Evolutionary conservation across 768 basidiomycete genomes (phyloP).

Genomic region (Amanita subjunquillea): DNA sequence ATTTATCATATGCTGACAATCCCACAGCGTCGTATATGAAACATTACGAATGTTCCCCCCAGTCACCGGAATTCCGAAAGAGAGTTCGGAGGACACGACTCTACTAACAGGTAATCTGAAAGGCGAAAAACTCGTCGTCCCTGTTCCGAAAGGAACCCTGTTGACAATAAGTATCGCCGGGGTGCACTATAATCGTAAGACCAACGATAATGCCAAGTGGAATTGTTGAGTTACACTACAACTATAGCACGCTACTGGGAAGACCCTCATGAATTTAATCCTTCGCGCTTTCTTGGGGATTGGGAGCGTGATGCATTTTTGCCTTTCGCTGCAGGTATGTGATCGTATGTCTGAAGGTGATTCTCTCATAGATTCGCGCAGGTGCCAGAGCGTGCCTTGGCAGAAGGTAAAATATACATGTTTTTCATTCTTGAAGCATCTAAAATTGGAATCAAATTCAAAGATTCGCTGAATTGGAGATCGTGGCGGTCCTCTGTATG

Average conservation of each 20-base stretch:
- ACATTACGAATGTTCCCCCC: slow-evolving; percentile 38
- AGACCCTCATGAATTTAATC: slow-evolving; percentile 36
- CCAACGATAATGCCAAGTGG: background rate
- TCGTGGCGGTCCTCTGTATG: slow-evolving; percentile 38
- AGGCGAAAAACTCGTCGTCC: slow-evolving; percentile 28
- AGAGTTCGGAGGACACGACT: slow-evolving; percentile 35
- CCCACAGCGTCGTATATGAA: slow-evolving; percentile 35
- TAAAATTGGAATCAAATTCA: background rate
- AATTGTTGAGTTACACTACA: background rate
- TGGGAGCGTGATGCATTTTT: slow-evolving; percentile 46
- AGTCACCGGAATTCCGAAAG: slow-evolving; percentile 32
- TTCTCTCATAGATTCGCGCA: slow-evolving; percentile 7
- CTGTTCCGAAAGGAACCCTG: slow-evolving; percentile 30
- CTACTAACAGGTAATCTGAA: slow-evolving; percentile 21
- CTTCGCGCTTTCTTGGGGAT: slow-evolving; percentile 38
- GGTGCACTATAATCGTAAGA: slow-evolving; percentile 42
- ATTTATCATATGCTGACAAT: background rate
- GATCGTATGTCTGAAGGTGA: background rate
- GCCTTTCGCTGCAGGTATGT: slow-evolving; percentile 36
- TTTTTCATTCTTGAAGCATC: background rate
- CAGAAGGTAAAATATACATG: slow-evolving; percentile 20
- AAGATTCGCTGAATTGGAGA: slow-evolving; percentile 45
- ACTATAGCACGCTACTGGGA: slow-evolving; percentile 43
- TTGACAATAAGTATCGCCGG: slow-evolving; percentile 27
- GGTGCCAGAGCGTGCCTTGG: slow-evolving; percentile 37